Conservation (phyloP, 257 asterid genomes). For the Rehmannia glutinosa region DNA sequence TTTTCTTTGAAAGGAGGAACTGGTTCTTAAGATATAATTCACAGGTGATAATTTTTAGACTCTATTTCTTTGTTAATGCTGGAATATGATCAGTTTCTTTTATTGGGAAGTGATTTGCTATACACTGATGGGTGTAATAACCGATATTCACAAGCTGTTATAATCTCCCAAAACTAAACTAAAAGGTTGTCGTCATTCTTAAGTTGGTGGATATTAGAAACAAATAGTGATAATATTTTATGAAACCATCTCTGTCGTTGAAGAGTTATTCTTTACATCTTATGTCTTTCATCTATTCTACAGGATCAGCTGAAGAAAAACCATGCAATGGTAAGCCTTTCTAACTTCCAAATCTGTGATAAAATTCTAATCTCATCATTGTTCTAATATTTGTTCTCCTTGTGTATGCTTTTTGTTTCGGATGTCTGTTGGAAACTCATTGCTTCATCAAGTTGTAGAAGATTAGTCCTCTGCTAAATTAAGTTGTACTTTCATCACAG, state of each 20-base stretch:
- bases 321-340: conserved; percentile 37
- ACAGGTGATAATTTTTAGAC: conserved; percentile 3
- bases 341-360: conserved; percentile 16
- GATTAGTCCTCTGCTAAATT: conserved; percentile 25
- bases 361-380: not conserved
- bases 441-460: conserved; percentile 24
- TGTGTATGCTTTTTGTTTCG: conserved; percentile 19
- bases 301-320: conserved; percentile 44
- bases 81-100: not conserved
- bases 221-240: not conserved
- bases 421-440: conserved; percentile 24
- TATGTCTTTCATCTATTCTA: conserved; percentile 20
- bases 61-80: conserved; percentile 12
- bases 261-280: conserved; percentile 16
- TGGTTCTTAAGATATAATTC: conserved; percentile 1
- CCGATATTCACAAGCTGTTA: conserved; percentile 1
- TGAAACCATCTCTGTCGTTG: not conserved
- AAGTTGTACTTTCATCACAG: conserved; percentile 40
- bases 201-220: not conserved
- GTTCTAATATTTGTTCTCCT: not conserved
- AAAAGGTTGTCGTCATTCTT: not conserved
- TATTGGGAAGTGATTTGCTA: not conserved
- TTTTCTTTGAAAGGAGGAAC: conserved; percentile 10
- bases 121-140: not conserved
- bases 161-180: conserved; percentile 1